These are phyloP conservation scores for Populus alba DNA, from an alignment of 345 rosid genomes.

Conservation along the genomic window DNA sequence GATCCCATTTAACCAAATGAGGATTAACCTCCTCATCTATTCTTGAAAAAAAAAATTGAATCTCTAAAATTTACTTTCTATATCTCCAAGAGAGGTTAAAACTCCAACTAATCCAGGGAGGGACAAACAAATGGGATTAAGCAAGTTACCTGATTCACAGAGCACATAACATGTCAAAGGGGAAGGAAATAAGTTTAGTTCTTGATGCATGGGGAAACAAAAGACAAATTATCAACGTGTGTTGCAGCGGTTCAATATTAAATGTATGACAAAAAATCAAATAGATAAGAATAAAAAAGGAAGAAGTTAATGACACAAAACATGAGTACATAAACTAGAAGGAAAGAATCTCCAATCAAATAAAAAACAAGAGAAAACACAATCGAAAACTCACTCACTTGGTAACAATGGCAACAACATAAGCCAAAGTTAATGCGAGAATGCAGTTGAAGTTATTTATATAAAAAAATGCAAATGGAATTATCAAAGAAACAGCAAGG, in stretches of 20 bases:
- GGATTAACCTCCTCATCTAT: not conserved
- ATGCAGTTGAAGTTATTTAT: not conserved
- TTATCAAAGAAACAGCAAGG: not conserved
- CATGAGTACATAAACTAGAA: not conserved
- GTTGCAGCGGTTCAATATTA: not conserved
- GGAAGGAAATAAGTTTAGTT: not conserved
- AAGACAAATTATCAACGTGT: not conserved
- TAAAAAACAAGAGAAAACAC: not conserved
- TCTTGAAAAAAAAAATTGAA: not conserved
- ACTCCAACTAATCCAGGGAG: not conserved
- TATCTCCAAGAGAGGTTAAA: not conserved
- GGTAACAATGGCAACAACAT: not conserved
- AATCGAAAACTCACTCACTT: not conserved
- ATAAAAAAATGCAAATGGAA: not conserved
- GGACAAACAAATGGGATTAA: not conserved
- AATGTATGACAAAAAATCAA: too few species aligned
- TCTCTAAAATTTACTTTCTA: constrained; percentile 1
- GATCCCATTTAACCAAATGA: not conserved
- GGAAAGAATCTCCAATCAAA: not conserved
- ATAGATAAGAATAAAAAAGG: too few species aligned
- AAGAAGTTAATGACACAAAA: not conserved
- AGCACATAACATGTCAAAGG: not conserved
- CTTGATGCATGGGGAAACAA: not conserved
- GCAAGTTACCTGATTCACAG: not conserved
- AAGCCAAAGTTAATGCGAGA: not conserved